Evolutionary conservation across 257 asterid species (phyloP).

Genomic region (Gynochthodes officinalis): DNA sequence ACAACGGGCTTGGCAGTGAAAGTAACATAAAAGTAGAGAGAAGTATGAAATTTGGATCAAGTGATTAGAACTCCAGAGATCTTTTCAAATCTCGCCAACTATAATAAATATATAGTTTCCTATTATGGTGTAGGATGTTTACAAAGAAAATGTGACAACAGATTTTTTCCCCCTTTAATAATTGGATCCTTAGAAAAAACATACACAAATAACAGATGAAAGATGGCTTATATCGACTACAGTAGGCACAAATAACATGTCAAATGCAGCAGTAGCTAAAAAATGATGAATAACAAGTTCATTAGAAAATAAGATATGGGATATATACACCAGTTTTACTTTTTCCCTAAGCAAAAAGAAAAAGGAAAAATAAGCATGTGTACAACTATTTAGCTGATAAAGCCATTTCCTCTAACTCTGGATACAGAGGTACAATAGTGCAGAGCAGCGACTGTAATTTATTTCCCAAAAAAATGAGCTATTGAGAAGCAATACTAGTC

Average conservation of each 20-base stretch:
- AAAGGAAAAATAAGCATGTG: conserved; percentile 21
- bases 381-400: conserved; percentile 47
- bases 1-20: not conserved
- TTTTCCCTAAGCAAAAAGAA: conserved; percentile 27
- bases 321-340: conserved; percentile 49
- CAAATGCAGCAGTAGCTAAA: not conserved
- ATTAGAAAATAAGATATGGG: conserved; percentile 31
- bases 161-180: no score
- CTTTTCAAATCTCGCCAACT: no score
- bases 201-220: not conserved
- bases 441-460: conserved; percentile 22
- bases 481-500: conserved; percentile 40
- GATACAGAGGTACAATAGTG: conserved; percentile 31
- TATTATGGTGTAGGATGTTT: no score
- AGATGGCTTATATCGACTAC: no score
- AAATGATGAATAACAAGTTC: conserved; percentile 22
- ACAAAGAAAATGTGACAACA: no score
- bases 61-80: no score
- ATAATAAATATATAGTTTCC: no score
- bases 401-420: conserved; percentile 42
- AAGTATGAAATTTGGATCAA: not conserved
- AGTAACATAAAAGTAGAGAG: no score
- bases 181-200: no score
- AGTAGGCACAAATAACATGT: no score
- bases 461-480: conserved; percentile 38